phyloP scores from a whole-genome alignment of 768 basidiomycete species.

The Lactarius pseudohatsudake region DNA sequence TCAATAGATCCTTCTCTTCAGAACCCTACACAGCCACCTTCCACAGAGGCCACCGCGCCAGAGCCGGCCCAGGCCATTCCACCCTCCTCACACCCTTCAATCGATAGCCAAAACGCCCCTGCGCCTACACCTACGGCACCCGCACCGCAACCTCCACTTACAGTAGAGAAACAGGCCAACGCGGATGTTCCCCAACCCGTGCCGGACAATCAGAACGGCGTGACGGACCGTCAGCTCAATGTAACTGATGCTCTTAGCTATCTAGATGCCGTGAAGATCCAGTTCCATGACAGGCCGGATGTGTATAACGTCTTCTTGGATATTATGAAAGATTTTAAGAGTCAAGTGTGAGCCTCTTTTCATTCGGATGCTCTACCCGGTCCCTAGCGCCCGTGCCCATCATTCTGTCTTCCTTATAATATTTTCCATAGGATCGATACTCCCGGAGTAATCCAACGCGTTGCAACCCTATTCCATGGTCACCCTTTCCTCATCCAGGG shows the following conservation, averaged over 20 bases:
- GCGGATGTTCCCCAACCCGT: slow-evolving; percentile 14
- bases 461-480: slow-evolving; percentile 88
- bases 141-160: not conserved
- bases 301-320: slow-evolving; percentile 65
- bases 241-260: slow-evolving; percentile 63
- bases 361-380: not conserved
- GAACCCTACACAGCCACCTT: slow-evolving; percentile 1
- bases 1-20: slow-evolving; percentile 11
- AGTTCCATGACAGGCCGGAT: slow-evolving; percentile 57
- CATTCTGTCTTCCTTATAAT: too few relatives aligned
- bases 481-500: slow-evolving; percentile 92
- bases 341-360: slow-evolving; percentile 47
- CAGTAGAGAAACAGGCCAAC: slow-evolving; percentile 1
- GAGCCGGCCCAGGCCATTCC: not conserved
- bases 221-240: slow-evolving; percentile 49
- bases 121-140: slow-evolving; percentile 8
- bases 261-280: slow-evolving; percentile 62
- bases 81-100: not conserved
- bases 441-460: slow-evolving; percentile 94
- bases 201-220: slow-evolving; percentile 16
- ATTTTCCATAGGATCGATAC: slow-evolving; percentile 78
- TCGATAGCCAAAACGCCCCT: not conserved
- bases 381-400: not conserved
- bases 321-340: slow-evolving; percentile 78
- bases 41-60: not conserved